These are phyloP conservation scores for Keithomyces neogunnii DNA, from an alignment of 2,329 filamentous ascomycete species.

Conservation along the genomic window DNA sequence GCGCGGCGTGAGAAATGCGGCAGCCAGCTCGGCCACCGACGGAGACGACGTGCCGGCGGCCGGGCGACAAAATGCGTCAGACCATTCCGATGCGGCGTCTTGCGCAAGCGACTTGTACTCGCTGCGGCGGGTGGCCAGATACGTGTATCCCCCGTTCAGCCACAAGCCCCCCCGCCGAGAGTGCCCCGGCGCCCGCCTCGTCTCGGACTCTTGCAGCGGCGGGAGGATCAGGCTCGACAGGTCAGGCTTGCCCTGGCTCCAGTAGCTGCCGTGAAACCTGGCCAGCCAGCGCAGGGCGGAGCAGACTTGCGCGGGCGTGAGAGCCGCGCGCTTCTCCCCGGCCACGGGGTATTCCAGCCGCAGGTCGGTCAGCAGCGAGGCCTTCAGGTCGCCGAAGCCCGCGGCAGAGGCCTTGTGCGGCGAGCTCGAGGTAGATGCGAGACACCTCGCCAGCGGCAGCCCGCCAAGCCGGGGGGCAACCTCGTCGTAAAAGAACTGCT, in stretches of 20 bases:
- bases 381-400: constrained; percentile 32
- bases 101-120: constrained; percentile 43
- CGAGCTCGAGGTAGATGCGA: constrained; percentile 33
- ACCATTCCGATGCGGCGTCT: constrained; percentile 48
- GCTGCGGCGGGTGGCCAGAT: constrained; percentile 51
- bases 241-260: constrained; percentile 21
- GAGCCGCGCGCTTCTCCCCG: constrained; percentile 41
- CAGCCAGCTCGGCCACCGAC: constrained; percentile 44
- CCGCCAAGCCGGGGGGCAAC: constrained; percentile 41
- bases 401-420: constrained; percentile 13
- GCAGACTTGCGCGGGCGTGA: constrained; percentile 38
- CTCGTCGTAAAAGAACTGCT: constrained; percentile 55
- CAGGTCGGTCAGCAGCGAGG: constrained; percentile 51
- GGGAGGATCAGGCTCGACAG: constrained; percentile 36
- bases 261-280: constrained; percentile 49
- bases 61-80: constrained; percentile 33
- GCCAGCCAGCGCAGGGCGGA: constrained; percentile 55
- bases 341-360: constrained; percentile 43
- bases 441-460: constrained; percentile 40
- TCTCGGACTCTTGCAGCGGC: constrained; percentile 44
- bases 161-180: constrained; percentile 32
- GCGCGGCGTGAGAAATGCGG: constrained; percentile 38
- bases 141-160: constrained; percentile 62
- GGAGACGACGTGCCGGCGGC: constrained; percentile 9
- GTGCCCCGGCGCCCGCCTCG: constrained; percentile 11